Percentiles rank a stretch among this genome's conserved stretches.
Evolutionary conservation across 2,329 filamentous ascomycete species (phyloP).

Genomic region (Phialemoniopsis sp.): DNA sequence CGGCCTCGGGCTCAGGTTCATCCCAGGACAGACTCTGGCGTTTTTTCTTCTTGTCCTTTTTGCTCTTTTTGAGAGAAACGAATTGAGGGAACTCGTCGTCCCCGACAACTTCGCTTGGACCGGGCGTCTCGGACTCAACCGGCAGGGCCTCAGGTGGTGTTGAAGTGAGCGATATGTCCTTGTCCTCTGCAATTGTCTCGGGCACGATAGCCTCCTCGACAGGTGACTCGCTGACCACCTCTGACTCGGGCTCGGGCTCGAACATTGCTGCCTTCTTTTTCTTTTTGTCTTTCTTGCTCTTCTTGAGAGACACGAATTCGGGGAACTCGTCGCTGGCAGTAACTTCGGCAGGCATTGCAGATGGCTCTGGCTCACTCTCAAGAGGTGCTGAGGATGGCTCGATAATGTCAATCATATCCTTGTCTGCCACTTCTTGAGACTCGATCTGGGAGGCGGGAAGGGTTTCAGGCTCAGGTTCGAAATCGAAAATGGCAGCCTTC

Average conservation of each 20-base stretch:
- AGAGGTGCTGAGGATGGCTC: too few species aligned
- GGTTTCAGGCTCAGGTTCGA: neutral
- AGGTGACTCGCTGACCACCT: constrained; percentile 4
- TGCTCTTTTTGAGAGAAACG: constrained; percentile 23
- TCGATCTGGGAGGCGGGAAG: neutral
- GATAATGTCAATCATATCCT: too few species aligned
- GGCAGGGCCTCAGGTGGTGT: too few species aligned
- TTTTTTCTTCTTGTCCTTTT: constrained; percentile 20
- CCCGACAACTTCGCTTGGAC: too few species aligned
- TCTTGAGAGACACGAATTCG: constrained; percentile 19
- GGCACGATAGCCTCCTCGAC: neutral
- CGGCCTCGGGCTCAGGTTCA: too few species aligned
- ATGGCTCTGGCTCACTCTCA: neutral
- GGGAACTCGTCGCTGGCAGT: constrained; percentile 11
- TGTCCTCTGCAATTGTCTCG: neutral
- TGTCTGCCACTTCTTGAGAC: too few species aligned
- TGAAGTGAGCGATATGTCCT: too few species aligned
- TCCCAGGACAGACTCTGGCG: neutral
- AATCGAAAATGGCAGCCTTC: neutral
- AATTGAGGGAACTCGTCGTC: neutral
- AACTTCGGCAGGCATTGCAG: neutral
- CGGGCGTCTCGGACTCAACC: too few species aligned
- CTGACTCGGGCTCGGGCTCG: constrained; percentile 8
- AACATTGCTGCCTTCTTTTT: constrained; percentile 17
- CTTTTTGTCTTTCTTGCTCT: constrained; percentile 27